Percentiles rank a stretch among this genome's conserved stretches.
phyloP scores from a whole-genome alignment of 345 rosid genomes.

The Combretum micranthum region DNA sequence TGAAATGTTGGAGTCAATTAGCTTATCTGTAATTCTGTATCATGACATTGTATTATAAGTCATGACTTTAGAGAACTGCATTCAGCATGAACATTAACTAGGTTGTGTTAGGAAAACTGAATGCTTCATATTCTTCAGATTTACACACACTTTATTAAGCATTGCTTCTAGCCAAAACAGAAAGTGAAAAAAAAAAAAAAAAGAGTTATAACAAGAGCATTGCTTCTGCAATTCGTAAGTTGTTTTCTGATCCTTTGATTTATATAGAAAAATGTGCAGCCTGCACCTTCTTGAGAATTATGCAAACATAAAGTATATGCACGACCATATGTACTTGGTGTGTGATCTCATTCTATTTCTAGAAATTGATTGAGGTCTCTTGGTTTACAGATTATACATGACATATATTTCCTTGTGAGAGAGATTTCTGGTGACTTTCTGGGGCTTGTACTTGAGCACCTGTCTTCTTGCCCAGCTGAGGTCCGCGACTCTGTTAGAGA shows the following conservation, averaged over 20 bases:
- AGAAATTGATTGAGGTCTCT: conserved; percentile 16
- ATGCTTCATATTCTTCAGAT: too few relatives aligned
- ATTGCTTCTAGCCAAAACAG: not conserved
- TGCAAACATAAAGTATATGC: too few relatives aligned
- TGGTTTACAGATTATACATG: conserved; percentile 79
- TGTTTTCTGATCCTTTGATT: too few relatives aligned
- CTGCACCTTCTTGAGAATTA: too few relatives aligned
- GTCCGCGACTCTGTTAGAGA: conserved; percentile 59
- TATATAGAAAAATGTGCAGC: too few relatives aligned
- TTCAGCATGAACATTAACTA: not conserved
- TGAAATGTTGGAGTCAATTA: not conserved
- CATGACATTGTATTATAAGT: too few relatives aligned
- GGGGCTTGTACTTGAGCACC: conserved; percentile 43
- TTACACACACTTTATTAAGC: too few relatives aligned
- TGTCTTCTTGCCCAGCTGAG: conserved; percentile 68
- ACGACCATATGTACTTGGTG: not conserved
- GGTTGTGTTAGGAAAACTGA: too few relatives aligned
- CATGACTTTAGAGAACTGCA: not conserved
- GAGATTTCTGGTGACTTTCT: conserved; percentile 67
- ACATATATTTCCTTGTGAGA: conserved; percentile 51
- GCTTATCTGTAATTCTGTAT: too few relatives aligned
- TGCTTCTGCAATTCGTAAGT: too few relatives aligned
- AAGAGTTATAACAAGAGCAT: too few relatives aligned
- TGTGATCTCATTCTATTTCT: not conserved
- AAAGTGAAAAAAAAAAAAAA: too few relatives aligned